Evolutionary conservation across 306 rosid genomes (phyloP).

Genomic region (Cicer yamashitae): DNA sequence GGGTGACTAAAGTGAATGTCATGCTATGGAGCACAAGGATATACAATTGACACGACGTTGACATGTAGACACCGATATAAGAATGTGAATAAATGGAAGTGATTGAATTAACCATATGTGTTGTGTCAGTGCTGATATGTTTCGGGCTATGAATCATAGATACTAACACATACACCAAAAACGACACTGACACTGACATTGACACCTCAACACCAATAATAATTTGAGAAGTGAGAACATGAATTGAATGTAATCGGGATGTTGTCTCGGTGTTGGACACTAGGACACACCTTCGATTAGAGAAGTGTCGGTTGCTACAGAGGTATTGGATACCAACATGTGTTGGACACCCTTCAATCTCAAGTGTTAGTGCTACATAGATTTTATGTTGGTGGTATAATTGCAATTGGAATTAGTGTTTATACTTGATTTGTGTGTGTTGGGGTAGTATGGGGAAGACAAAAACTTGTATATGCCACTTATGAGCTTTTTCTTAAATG

Average conservation of each 20-base stretch:
- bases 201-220: too few relatives aligned
- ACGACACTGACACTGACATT: too few relatives aligned
- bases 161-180: too few relatives aligned
- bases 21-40: neutral
- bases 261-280: too few relatives aligned
- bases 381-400: neutral
- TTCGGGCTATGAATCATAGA: too few relatives aligned
- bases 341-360: neutral
- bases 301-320: too few relatives aligned
- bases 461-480: conserved; percentile 1
- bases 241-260: too few relatives aligned
- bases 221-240: too few relatives aligned
- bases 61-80: neutral
- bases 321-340: neutral
- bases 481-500: neutral
- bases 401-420: conserved; percentile 1
- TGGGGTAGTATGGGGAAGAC: neutral
- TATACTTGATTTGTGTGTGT: neutral
- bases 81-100: neutral
- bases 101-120: neutral
- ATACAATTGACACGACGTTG: neutral
- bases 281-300: too few relatives aligned
- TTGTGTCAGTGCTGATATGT: too few relatives aligned
- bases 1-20: neutral
- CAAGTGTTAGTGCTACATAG: neutral